These are phyloP conservation scores for Elaeagnus macrophylla DNA, from an alignment of 306 rosid genomes.

Conservation along the genomic window DNA sequence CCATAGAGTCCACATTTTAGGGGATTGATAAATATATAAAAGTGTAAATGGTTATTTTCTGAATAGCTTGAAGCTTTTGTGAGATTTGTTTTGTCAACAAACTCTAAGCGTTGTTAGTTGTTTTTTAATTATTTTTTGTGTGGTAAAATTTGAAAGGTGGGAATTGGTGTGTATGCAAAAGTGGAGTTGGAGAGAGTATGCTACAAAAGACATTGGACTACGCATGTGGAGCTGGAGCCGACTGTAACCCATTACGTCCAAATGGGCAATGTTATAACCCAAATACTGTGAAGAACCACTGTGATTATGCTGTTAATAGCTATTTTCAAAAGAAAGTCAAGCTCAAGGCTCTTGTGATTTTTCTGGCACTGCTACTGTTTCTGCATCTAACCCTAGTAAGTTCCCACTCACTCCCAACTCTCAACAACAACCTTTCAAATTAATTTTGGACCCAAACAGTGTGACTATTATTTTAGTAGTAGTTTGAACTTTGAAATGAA, in stretches of 20 bases:
- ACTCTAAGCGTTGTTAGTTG: not conserved
- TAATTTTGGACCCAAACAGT: too few relatives aligned
- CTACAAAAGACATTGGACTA: conserved; percentile 67
- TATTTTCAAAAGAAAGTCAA: conserved; percentile 61
- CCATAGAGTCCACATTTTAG: too few relatives aligned
- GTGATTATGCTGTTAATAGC: conserved; percentile 70
- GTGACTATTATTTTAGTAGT: too few relatives aligned
- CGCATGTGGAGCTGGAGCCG: conserved; percentile 88
- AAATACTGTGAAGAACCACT: conserved; percentile 57
- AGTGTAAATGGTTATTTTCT: too few relatives aligned
- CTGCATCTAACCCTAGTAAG: conserved; percentile 63
- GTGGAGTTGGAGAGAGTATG: conserved; percentile 31
- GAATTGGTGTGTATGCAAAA: conserved; percentile 68
- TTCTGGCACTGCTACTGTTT: conserved; percentile 47
- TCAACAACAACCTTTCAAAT: too few relatives aligned
- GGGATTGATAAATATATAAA: too few relatives aligned
- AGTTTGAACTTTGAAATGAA: too few relatives aligned
- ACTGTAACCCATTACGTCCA: conserved; percentile 51
- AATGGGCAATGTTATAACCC: conserved; percentile 48
- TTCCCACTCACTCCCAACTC: not conserved
- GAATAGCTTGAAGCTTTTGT: not conserved
- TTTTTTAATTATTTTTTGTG: not conserved
- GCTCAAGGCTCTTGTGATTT: conserved; percentile 53
- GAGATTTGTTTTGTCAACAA: not conserved
- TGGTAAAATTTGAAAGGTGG: conserved; percentile 28